Evolutionary conservation across 2,329 filamentous ascomycete genomes (phyloP), one percentile per base, ranked within the genome.

Genomic region (Aspergillus fischeri): DNA sequence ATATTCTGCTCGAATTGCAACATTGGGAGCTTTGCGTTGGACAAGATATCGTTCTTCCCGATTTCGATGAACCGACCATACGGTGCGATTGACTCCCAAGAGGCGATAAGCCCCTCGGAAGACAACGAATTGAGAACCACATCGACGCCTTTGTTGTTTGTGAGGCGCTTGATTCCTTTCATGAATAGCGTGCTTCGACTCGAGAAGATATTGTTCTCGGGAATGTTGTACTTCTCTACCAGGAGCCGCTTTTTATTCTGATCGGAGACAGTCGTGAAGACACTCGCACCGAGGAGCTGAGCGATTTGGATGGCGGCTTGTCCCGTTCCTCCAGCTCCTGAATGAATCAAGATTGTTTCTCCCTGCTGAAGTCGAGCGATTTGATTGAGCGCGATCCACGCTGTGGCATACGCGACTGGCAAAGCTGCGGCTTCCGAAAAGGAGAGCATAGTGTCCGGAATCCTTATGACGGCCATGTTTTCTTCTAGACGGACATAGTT

Each of bases 271-370:
- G 67, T 70, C 14, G 62, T 60, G 20, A 65, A 70, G 3, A 68
- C 54, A 2, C 63, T 60, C 1, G 67, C 65, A 7, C 62, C 62
- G 3, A 63, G 56, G 32, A 63, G 56, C 50, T 67, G 65, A 0
- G 68, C 67, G 1, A 70, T 42, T 56, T 65, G 65, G 35, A 70
- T 68, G 1, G 65, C 65, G 3, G 67, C 63, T 50, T 70, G 68
- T 17, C 68, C 68, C 1, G 67, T 65, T 54, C 66, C 67, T 27
- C 67, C 66, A 4, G 68, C 67, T 28, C 62, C 67, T 3, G 67
- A 63, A 35, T 70, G 68, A 14, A 70, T 66, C 2, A 70, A 55
- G 24, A 69, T 48, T 2, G 58, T 50, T 28, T 70, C 66, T 2
- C 58, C 62, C 2, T 51, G 14, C 51, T 63, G 58, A 0, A 70